phyloP scores from a whole-genome alignment of 768 basidiomycete genomes.

The Serpula lacrymans region DNA sequence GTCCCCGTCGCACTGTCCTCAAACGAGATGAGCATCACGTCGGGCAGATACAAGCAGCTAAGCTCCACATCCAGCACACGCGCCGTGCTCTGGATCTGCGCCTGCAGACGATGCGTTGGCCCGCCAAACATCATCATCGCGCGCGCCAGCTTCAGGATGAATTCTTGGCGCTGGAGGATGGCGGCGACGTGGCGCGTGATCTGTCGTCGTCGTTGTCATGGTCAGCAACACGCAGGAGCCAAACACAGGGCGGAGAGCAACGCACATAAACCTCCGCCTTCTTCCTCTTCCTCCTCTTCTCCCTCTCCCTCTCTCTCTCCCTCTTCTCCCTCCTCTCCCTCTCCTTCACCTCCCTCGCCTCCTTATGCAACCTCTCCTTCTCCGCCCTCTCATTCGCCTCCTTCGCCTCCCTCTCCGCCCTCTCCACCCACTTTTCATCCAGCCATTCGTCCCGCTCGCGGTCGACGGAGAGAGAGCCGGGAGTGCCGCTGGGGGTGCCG shows the following conservation, averaged over 20 bases:
- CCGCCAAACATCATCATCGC: conserved; percentile 91
- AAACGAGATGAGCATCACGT: conserved; percentile 78
- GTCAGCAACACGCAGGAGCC: not conserved
- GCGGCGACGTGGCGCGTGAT: conserved; percentile 83
- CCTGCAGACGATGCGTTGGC: conserved; percentile 77
- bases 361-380: conserved; percentile 24
- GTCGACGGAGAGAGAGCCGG: conserved; percentile 7
- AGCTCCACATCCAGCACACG: conserved; percentile 73
- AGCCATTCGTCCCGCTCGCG: conserved; percentile 24
- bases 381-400: conserved; percentile 13
- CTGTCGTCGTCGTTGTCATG: conserved; percentile 30
- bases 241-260: conserved; percentile 7
- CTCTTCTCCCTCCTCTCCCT: conserved; percentile 39
- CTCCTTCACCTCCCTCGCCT: conserved; percentile 37
- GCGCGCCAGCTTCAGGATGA: conserved; percentile 78
- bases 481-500: too few species aligned
- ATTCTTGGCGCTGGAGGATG: conserved; percentile 78
- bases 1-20: conserved; percentile 79
- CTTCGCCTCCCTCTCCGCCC: conserved; percentile 18
- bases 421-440: conserved; percentile 25
- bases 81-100: conserved; percentile 78
- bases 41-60: conserved; percentile 71
- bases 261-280: conserved; percentile 76
- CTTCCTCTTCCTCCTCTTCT: conserved; percentile 53
- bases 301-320: conserved; percentile 27